Evolutionary conservation across 441 rosid species (phyloP).

Genomic region (Erodium trifolium): DNA sequence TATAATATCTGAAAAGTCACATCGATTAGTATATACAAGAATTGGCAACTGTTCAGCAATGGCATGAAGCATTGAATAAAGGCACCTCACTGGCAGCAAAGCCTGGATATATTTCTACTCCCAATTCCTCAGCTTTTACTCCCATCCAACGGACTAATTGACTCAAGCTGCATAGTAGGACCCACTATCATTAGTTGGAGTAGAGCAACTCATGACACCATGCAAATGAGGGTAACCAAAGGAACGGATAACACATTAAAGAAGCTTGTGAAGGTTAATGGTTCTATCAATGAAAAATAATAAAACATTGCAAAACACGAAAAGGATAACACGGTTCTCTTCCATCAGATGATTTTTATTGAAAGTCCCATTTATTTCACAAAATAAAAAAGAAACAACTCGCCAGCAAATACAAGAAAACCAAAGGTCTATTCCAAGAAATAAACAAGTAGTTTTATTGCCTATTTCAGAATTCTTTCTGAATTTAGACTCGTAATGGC

Average conservation of each 20-base stretch:
- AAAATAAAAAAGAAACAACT: neutral
- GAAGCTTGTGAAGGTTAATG: neutral
- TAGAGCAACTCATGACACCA: neutral
- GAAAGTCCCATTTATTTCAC: neutral
- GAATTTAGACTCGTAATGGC: no score
- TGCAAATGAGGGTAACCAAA: neutral
- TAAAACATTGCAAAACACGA: neutral
- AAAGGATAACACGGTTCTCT: conserved; percentile 2
- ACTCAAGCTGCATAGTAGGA: conserved; percentile 54
- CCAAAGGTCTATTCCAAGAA: neutral
- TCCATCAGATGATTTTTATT: neutral
- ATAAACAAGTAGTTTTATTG: neutral
- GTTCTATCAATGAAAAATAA: neutral
- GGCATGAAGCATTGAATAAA: conserved; percentile 13
- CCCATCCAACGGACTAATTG: conserved; percentile 88
- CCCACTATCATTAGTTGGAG: conserved; percentile 13
- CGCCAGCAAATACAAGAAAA: neutral
- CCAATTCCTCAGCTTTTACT: conserved; percentile 84
- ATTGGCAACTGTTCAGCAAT: neutral
- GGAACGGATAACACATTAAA: neutral
- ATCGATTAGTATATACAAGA: conserved; percentile 11
- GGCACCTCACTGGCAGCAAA: conserved; percentile 89
- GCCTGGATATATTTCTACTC: conserved; percentile 95
- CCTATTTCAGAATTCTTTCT: conserved; percentile 4
- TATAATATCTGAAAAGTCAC: conserved; percentile 51